Conservation (phyloP, 495 filamentous ascomycete genomes). For the Xylaria longipes region DNA sequence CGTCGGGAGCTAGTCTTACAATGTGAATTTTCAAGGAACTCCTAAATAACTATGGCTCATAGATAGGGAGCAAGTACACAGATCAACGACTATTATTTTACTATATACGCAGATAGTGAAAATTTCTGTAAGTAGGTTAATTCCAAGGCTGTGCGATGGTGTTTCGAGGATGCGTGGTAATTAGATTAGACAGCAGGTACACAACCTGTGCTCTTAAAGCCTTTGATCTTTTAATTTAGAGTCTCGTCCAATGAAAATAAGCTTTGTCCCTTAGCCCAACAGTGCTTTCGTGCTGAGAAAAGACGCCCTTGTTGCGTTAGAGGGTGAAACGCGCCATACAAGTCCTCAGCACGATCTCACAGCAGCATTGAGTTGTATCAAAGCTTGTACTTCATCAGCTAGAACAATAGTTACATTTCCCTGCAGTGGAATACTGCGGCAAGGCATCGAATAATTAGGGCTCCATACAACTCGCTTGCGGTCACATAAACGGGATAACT, state of each 20-base stretch:
- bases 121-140: background rate
- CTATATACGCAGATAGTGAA: background rate
- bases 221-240: background rate
- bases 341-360: background rate
- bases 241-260: background rate
- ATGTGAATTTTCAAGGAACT: background rate
- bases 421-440: background rate
- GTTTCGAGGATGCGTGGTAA: no score
- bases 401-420: background rate
- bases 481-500: no score
- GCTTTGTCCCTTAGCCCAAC: background rate
- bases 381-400: background rate
- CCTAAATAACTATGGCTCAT: background rate
- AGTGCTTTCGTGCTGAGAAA: background rate
- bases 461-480: no score
- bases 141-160: background rate
- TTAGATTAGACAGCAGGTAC: background rate
- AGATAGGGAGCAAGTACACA: background rate
- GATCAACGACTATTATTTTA: background rate
- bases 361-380: background rate
- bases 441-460: background rate
- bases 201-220: background rate
- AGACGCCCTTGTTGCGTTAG: background rate
- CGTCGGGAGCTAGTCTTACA: background rate
- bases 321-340: background rate